phyloP scores from a whole-genome alignment of 257 asterid species.

The Nicotiana otophora region DNA sequence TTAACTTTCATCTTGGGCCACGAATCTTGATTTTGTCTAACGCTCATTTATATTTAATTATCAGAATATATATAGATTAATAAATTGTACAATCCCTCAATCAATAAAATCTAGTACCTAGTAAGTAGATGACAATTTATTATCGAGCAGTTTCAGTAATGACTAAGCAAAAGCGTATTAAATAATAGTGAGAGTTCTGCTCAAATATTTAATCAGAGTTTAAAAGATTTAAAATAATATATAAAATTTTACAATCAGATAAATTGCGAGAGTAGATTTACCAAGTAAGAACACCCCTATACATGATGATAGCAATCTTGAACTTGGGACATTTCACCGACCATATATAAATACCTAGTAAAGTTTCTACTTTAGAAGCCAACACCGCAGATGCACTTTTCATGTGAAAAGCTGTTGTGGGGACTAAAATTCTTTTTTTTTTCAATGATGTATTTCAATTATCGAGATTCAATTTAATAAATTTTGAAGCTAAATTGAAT shows the following conservation, averaged over 20 bases:
- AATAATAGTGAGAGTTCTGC: not conserved
- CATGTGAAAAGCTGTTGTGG: not conserved
- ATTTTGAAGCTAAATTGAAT: too few species aligned
- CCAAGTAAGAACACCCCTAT: not conserved
- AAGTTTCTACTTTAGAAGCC: not conserved
- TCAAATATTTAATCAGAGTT: not conserved
- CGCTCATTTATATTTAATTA: not conserved
- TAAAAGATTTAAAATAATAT: not conserved
- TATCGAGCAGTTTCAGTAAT: not conserved
- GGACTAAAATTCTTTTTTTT: not conserved
- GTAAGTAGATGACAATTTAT: not conserved
- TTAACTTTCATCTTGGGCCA: too few species aligned
- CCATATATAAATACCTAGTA: too few species aligned
- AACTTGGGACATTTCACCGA: not conserved
- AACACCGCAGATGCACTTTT: not conserved
- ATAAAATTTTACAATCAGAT: not conserved
- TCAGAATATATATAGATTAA: not conserved
- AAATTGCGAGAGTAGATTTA: not conserved
- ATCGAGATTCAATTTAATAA: too few species aligned
- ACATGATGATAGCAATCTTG: not conserved
- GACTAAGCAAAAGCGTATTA: not conserved
- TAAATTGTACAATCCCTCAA: not conserved
- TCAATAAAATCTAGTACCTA: not conserved
- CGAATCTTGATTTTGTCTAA: too few species aligned
- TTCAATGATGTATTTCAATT: too few species aligned